Evolutionary conservation across 1,284 basidiomycete genomes (phyloP), one percentile per base, ranked within the genome.

Genomic region (Ceratobasidium sp.): DNA sequence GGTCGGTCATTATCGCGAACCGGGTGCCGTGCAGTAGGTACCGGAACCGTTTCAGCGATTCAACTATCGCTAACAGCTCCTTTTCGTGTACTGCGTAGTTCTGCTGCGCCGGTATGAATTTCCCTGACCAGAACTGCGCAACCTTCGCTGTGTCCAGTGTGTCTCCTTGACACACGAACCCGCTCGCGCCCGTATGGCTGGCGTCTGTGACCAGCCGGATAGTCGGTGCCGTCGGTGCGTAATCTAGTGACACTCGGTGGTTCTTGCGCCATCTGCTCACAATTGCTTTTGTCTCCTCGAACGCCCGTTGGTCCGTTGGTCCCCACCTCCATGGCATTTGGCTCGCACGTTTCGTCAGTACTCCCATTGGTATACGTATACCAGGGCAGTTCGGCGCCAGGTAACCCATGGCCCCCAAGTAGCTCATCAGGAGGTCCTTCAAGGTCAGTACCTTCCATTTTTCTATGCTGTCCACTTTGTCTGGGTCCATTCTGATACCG

Each of bases 341-440:
- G 0, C 80, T 76, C 0, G 78, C 80, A 0, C 80, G 61, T 0
- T 70, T 74, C 16, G 76, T 76, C 0, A 83, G 59, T 0, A 81
- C 73, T 0, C 42, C 74, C 73, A 75, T 74, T 1, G 70, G 73
- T 16, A 74, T 73, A 21, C 73, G 30, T 21, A 84, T 74, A 42
- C 82, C 77, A 0, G 79, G 18, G 25, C 64, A 63, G 21, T 69
- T 69, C 0, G 46, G 56, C 7, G 58, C 76, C 0, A 84, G 66
- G 74, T 83, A 84, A 25, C 83, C 77, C 0, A 84, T 77, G 0
- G 82, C 75, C 0, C 82, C 83, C 0, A 84, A 63, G 56, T 84
- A 84, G 16, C 77, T 71, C 54, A 81, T 81, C 0, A 85, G 76
- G 21, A 83, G 80, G 21, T 82, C 77, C 40, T 78, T 80, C 9